phyloP scores from a whole-genome alignment of 768 basidiomycete species.

The Lactarius hatsudake region DNA sequence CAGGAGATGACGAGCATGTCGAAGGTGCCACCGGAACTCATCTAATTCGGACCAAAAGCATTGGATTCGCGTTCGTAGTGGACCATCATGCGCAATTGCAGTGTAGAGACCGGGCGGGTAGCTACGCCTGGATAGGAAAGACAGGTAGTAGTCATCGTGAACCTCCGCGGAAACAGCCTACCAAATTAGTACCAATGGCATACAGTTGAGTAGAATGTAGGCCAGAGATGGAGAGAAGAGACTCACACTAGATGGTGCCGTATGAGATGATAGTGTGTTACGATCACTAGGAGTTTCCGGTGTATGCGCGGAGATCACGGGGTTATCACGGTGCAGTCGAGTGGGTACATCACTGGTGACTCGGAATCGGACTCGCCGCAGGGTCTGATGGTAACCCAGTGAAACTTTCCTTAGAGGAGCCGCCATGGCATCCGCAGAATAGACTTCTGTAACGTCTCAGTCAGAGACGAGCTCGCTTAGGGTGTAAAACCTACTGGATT shows the following conservation, averaged over 20 bases:
- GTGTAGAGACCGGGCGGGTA: conserved; percentile 6
- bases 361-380: not conserved
- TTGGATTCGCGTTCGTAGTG: conserved; percentile 3
- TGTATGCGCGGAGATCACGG: not conserved
- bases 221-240: not conserved
- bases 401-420: conserved; percentile 10
- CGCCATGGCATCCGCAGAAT: conserved; percentile 2
- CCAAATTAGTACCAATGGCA: not conserved
- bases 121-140: not conserved
- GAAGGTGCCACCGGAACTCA: not conserved
- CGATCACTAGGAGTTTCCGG: not conserved
- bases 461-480: not conserved
- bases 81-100: not conserved
- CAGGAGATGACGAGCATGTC: not conserved
- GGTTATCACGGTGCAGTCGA: not conserved
- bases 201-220: not conserved
- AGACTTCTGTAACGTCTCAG: not conserved
- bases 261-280: not conserved
- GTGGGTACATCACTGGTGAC: not conserved
- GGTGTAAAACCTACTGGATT: not conserved
- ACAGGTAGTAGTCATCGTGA: not conserved
- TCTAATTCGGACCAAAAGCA: not conserved
- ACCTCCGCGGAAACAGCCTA: not conserved
- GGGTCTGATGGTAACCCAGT: not conserved
- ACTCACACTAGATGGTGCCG: not conserved